Evolutionary conservation across 768 basidiomycete genomes (phyloP).

Genomic region (Ramaria sp.): DNA sequence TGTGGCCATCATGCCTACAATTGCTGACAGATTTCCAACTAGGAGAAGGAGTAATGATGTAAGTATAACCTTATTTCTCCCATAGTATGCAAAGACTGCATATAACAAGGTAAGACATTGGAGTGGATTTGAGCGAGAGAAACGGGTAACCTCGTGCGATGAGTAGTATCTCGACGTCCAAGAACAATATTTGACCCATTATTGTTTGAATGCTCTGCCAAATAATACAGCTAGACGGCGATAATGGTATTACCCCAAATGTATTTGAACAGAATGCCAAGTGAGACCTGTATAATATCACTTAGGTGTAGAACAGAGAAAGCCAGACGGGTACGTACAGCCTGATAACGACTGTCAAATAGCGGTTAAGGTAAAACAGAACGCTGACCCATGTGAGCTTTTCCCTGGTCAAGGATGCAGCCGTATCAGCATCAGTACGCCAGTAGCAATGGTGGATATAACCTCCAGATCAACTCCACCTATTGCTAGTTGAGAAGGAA

Average conservation of each 20-base stretch:
- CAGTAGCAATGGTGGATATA: neutral
- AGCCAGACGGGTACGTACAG: neutral
- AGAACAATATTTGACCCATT: neutral
- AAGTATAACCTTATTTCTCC: neutral
- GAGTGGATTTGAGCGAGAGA: neutral
- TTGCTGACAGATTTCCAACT: neutral
- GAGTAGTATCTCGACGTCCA: neutral
- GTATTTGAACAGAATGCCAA: neutral
- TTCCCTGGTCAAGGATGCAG: neutral
- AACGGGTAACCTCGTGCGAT: neutral
- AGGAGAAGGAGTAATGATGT: neutral
- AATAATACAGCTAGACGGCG: neutral
- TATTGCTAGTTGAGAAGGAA: neutral
- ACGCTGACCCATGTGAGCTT: neutral
- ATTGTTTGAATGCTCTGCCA: neutral
- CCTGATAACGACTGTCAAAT: neutral
- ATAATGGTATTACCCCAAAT: neutral
- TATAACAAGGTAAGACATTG: neutral
- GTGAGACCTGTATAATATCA: neutral
- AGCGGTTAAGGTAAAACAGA: neutral
- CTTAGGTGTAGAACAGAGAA: neutral
- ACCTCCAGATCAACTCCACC: slow-evolving; percentile 4
- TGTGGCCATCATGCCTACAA: neutral
- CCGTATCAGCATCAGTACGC: neutral
- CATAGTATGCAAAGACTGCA: neutral